These are phyloP conservation scores for Diaporthe ilicicola DNA, from an alignment of 2,329 filamentous ascomycete genomes.

Conservation along the genomic window DNA sequence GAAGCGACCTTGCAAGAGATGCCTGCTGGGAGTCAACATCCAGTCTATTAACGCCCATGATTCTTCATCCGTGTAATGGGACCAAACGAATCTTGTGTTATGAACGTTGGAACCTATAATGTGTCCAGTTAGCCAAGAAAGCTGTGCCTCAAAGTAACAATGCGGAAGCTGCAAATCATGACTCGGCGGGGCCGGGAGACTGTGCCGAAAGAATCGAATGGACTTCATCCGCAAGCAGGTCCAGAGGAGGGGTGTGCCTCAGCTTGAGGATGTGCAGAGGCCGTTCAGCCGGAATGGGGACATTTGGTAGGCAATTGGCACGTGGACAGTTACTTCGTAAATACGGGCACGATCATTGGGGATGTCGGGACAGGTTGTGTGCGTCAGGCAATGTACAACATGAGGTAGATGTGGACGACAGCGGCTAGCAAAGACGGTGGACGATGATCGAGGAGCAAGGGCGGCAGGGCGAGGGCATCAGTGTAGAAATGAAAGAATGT, in stretches of 20 bases:
- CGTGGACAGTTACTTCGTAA: background rate
- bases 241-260: background rate
- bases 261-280: slow-evolving; percentile 2
- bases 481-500: slow-evolving; percentile 31
- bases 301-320: background rate
- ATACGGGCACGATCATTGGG: slow-evolving; percentile 7
- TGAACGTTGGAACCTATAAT: background rate
- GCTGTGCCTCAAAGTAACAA: slow-evolving; percentile 15
- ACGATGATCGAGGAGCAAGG: slow-evolving; percentile 13
- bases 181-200: background rate
- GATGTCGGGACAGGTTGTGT: background rate
- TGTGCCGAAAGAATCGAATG: background rate
- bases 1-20: too few relatives aligned
- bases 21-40: background rate
- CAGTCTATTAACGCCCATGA: too few relatives aligned
- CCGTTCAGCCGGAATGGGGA: background rate
- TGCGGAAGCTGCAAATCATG: slow-evolving; percentile 18
- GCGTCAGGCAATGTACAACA: slow-evolving; percentile 6
- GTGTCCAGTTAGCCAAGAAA: slow-evolving; percentile 11
- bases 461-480: slow-evolving; percentile 14
- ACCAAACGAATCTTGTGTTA: background rate
- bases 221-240: slow-evolving; percentile 14
- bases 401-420: background rate
- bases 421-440: slow-evolving; percentile 1
- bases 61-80: background rate